Percentiles rank a stretch among this genome's conserved stretches.
phyloP scores from a whole-genome alignment of 73 alveolate genomes.

The Paramecium octaurelia region DNA sequence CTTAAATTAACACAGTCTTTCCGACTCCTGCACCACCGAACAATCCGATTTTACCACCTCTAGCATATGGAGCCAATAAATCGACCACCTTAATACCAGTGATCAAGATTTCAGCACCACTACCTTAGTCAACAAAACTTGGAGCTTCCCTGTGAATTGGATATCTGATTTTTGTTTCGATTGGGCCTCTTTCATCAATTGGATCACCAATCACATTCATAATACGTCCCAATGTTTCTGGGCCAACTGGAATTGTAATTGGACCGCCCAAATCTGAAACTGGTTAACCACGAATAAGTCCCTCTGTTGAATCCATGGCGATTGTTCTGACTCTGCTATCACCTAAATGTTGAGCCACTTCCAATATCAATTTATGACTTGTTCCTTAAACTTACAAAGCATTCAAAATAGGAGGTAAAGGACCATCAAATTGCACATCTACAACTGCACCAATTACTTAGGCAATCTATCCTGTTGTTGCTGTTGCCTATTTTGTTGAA shows the following conservation, averaged over 20 bases:
- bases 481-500: constrained; percentile 22
- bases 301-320: constrained; percentile 98
- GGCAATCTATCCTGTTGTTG: constrained; percentile 73
- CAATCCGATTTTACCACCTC: constrained; percentile 92
- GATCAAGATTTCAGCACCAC: constrained; percentile 89
- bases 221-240: constrained; percentile 94
- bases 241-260: constrained; percentile 96
- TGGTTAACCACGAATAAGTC: constrained; percentile 92
- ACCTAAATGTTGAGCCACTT: constrained; percentile 96
- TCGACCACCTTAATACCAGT: constrained; percentile 96
- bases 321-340: constrained; percentile 94
- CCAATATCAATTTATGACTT: constrained; percentile 86
- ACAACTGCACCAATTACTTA: constrained; percentile 99
- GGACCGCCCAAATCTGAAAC: constrained; percentile 91
- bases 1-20: constrained; percentile 96
- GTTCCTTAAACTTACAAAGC: constrained; percentile 92
- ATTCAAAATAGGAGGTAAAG: constrained; percentile 93
- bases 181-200: constrained; percentile 94
- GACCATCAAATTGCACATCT: constrained; percentile 95
- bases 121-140: constrained; percentile 87
- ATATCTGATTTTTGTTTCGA: constrained; percentile 69
- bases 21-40: constrained; percentile 99
- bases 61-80: constrained; percentile 96
- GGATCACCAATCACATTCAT: constrained; percentile 97
- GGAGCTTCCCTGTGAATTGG: constrained; percentile 98